phyloP scores from a whole-genome alignment of 2,329 filamentous ascomycete genomes.

The Fusarium pininemorale region DNA sequence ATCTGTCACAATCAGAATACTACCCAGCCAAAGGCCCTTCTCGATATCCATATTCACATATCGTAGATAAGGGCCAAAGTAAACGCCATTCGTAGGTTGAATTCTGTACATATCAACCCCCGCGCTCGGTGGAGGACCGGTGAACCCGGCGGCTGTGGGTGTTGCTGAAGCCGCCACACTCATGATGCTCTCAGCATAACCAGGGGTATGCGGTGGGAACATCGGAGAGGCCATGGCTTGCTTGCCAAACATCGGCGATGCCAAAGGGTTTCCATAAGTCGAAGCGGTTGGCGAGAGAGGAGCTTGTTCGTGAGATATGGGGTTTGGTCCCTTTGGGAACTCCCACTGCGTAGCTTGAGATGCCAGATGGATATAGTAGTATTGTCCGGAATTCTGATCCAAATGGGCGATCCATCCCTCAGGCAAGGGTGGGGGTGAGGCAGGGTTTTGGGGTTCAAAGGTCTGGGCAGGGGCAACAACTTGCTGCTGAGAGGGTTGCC shows the following conservation, averaged over 20 bases:
- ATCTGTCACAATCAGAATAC: conserved; percentile 92
- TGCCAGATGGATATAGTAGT: conserved; percentile 97
- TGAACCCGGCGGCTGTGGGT: conserved; percentile 83
- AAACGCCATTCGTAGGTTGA: conserved; percentile 92
- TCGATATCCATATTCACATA: conserved; percentile 99
- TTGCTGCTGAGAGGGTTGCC: conserved; percentile 55
- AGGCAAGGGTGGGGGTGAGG: conserved; percentile 89
- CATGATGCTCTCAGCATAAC: conserved; percentile 87
- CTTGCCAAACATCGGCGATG: conserved; percentile 72
- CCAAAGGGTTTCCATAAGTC: conserved; percentile 78
- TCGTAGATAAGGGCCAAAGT: conserved; percentile 94
- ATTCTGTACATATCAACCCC: conserved; percentile 96
- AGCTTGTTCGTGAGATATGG: conserved; percentile 81
- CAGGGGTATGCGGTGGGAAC: conserved; percentile 82
- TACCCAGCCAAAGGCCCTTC: conserved; percentile 88
- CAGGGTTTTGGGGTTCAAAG: conserved; percentile 64
- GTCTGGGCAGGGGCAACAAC: conserved; percentile 57
- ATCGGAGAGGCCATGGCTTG: conserved; percentile 76
- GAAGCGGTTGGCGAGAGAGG: conserved; percentile 85
- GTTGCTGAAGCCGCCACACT: conserved; percentile 78
- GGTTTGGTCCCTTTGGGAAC: conserved; percentile 94
- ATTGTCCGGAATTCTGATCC: conserved; percentile 94
- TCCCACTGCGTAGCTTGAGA: conserved; percentile 99
- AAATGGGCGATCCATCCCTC: conserved; percentile 99
- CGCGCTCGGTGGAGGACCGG: conserved; percentile 85